Percentiles rank a stretch among this genome's conserved stretches.
Conservation (phyloP, 768 basidiomycete species). For the Pleurotus sapidus region DNA sequence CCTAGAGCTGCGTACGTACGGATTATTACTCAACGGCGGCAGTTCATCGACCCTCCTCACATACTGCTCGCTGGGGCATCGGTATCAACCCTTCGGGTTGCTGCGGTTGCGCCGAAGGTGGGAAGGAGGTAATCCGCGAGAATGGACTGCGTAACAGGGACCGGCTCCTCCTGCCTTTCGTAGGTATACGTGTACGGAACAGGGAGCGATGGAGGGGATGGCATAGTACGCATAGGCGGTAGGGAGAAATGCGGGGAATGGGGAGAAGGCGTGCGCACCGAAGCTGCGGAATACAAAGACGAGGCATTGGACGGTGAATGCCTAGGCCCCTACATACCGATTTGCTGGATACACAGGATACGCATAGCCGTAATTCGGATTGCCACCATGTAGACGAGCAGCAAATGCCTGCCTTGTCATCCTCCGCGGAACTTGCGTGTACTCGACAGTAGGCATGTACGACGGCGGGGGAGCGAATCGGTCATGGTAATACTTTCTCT, state of each 20-base stretch:
- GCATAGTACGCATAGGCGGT: not conserved
- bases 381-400: not conserved
- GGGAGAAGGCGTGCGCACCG: not conserved
- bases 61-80: not conserved
- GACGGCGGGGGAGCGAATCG: not conserved
- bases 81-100: not conserved
- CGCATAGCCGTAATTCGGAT: not conserved
- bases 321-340: not conserved
- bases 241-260: not conserved
- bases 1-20: constrained; percentile 2
- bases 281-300: not conserved
- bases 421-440: not conserved
- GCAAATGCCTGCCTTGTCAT: not conserved
- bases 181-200: constrained; percentile 1
- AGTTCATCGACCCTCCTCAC: not conserved
- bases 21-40: constrained; percentile 4
- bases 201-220: not conserved
- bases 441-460: constrained; percentile 3
- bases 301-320: not conserved
- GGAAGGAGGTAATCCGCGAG: not conserved
- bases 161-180: constrained; percentile 1
- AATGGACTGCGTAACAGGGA: constrained; percentile 2
- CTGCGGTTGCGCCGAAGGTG: not conserved
- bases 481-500: not conserved
- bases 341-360: not conserved